Percentiles rank a stretch among this genome's conserved stretches.
Conservation (phyloP, 2,329 filamentous ascomycete genomes). For the Hymenoscyphus salicellus region DNA sequence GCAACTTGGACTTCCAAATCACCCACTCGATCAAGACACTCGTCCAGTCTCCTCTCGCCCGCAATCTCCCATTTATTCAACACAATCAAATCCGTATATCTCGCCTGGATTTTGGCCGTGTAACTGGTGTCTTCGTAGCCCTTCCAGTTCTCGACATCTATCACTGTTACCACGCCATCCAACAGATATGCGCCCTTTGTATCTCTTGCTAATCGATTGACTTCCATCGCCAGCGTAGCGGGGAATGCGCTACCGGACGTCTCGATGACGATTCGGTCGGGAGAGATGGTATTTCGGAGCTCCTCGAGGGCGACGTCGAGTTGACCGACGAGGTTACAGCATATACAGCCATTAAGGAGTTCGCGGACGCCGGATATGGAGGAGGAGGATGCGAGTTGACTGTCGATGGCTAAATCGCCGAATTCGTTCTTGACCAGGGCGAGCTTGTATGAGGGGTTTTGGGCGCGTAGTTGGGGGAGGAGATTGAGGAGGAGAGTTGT, state of each 20-base stretch:
- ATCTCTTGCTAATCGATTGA: slow-evolving; percentile 59
- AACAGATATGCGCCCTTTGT: slow-evolving; percentile 56
- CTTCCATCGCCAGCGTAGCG: slow-evolving; percentile 68
- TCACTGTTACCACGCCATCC: slow-evolving; percentile 68
- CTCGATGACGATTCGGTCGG: slow-evolving; percentile 90
- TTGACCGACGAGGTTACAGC: slow-evolving; percentile 95
- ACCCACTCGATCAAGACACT: slow-evolving; percentile 63
- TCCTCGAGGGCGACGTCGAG: slow-evolving; percentile 76
- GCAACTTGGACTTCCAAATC: slow-evolving; percentile 65
- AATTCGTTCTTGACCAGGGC: slow-evolving; percentile 98
- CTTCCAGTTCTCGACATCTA: slow-evolving; percentile 74
- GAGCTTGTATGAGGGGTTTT: slow-evolving; percentile 73
- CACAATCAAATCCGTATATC: slow-evolving; percentile 69
- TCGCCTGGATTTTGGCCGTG: slow-evolving; percentile 69
- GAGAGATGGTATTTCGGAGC: slow-evolving; percentile 56
- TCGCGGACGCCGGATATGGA: slow-evolving; percentile 89
- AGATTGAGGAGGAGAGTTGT: slow-evolving; percentile 94
- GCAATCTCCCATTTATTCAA: slow-evolving; percentile 71
- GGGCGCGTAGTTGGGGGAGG: slow-evolving; percentile 78
- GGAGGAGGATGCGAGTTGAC: slow-evolving; percentile 77
- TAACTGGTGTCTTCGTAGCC: slow-evolving; percentile 70
- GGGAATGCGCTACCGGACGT: slow-evolving; percentile 68
- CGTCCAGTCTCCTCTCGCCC: slow-evolving; percentile 59
- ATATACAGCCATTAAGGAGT: slow-evolving; percentile 95
- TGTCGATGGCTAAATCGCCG: slow-evolving; percentile 90